Evolutionary conservation across 1,284 basidiomycete genomes (phyloP).

Genomic region (Malassezia psittaci): DNA sequence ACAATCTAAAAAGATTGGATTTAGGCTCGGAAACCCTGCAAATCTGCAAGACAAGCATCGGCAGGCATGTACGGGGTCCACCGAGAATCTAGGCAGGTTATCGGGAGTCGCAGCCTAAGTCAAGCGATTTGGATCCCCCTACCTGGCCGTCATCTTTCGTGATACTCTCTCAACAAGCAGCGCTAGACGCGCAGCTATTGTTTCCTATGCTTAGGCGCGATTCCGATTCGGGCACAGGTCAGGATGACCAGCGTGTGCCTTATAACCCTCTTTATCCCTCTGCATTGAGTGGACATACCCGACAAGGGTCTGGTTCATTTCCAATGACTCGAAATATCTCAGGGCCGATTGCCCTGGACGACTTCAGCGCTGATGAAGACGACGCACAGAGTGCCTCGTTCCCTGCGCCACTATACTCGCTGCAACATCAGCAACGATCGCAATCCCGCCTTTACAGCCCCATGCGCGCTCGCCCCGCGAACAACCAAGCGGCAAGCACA

Average conservation of each 20-base stretch:
- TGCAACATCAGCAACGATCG: not conserved
- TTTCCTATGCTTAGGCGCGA: not conserved
- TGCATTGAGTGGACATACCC: not conserved
- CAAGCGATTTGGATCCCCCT: no score
- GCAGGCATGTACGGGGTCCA: no score
- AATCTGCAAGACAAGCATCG: no score
- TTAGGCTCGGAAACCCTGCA: no score
- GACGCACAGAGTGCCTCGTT: not conserved
- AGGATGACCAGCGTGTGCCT: not conserved
- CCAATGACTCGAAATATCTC: not conserved
- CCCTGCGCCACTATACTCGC: not conserved
- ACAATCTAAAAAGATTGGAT: no score
- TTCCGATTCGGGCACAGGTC: not conserved
- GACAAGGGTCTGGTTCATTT: not conserved
- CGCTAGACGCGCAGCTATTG: not conserved
- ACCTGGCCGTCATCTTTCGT: no score
- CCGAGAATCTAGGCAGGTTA: no score
- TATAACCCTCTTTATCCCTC: not conserved
- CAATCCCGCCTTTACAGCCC: slow-evolving; percentile 10
- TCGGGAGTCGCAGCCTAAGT: no score
- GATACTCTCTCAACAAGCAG: not conserved
- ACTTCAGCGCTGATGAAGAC: slow-evolving; percentile 1
- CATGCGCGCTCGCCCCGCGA: not conserved
- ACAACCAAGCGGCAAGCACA: not conserved
- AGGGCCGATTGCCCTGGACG: not conserved